phyloP scores from a whole-genome alignment of 176 grass and related monocot genomes.

The Avena sativa region DNA sequence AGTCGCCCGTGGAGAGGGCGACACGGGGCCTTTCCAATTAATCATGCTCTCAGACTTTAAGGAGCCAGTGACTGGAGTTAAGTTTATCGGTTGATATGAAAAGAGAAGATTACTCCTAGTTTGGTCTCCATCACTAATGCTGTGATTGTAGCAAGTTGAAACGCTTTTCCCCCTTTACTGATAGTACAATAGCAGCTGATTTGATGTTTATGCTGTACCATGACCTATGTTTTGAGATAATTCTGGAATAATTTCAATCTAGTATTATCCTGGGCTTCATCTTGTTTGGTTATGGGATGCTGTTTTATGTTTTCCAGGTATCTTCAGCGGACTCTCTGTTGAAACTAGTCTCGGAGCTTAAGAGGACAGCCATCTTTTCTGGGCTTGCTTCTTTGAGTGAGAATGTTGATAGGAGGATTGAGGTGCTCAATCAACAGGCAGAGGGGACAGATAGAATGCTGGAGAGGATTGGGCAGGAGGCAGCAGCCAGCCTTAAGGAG shows the following conservation, averaged over 20 bases:
- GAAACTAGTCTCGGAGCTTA: slow-evolving; percentile 88
- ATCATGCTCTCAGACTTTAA: no score
- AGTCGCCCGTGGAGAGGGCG: no score
- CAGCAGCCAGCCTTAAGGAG: slow-evolving; percentile 84
- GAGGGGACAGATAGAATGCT: slow-evolving; percentile 82
- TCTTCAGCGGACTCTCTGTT: slow-evolving; percentile 82
- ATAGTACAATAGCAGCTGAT: background rate
- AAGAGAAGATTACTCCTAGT: no score
- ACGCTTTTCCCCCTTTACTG: background rate
- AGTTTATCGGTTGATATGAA: no score
- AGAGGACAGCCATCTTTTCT: slow-evolving; percentile 95
- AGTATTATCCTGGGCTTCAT: background rate
- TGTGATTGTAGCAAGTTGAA: background rate
- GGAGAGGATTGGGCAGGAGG: slow-evolving; percentile 84
- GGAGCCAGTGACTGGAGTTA: no score
- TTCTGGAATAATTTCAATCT: slow-evolving; percentile 3
- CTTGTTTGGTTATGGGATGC: background rate
- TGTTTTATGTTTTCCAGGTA: slow-evolving; percentile 55
- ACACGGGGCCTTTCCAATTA: no score
- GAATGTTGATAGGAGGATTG: slow-evolving; percentile 82
- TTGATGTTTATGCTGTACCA: background rate
- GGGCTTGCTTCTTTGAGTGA: slow-evolving; percentile 85
- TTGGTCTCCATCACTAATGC: background rate
- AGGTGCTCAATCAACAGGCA: slow-evolving; percentile 62
- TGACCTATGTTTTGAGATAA: background rate